Evolutionary conservation across 306 rosid genomes (phyloP).

Genomic region (Cotoneaster glaucophyllus): DNA sequence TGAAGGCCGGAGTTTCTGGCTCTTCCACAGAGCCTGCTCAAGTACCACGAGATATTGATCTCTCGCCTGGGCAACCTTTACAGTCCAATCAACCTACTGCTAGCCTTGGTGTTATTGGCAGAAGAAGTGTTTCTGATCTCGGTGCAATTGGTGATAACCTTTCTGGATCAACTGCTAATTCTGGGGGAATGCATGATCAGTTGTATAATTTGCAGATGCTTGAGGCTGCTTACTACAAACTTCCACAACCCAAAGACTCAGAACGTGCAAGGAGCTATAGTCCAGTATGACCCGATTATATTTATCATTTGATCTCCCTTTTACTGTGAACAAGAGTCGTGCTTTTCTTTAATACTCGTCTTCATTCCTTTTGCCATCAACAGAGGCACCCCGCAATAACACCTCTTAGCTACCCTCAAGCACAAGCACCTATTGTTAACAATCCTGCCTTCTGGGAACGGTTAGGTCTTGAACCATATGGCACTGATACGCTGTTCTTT

Average conservation of each 20-base stretch:
- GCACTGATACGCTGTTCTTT: slow-evolving; percentile 84
- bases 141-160: slow-evolving; percentile 88
- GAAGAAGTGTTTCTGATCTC: slow-evolving; percentile 84
- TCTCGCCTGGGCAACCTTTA: slow-evolving; percentile 87
- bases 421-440: slow-evolving; percentile 81
- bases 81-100: slow-evolving; percentile 68
- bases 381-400: slow-evolving; percentile 79
- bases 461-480: slow-evolving; percentile 53
- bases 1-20: slow-evolving; percentile 70
- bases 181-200: slow-evolving; percentile 76
- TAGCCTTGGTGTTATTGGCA: slow-evolving; percentile 89
- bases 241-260: slow-evolving; percentile 87
- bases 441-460: slow-evolving; percentile 98
- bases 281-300: slow-evolving; percentile 49
- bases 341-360: not conserved
- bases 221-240: slow-evolving; percentile 68
- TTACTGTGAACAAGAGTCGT: not conserved
- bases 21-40: slow-evolving; percentile 64
- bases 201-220: slow-evolving; percentile 76
- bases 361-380: slow-evolving; percentile 15
- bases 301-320: not conserved
- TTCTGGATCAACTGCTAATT: slow-evolving; percentile 42
- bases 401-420: slow-evolving; percentile 90
- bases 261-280: slow-evolving; percentile 81
- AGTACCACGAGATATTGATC: slow-evolving; percentile 65